Evolutionary conservation across 2,329 filamentous ascomycete species (phyloP).

Genomic region (Herpotrichia juniperi): DNA sequence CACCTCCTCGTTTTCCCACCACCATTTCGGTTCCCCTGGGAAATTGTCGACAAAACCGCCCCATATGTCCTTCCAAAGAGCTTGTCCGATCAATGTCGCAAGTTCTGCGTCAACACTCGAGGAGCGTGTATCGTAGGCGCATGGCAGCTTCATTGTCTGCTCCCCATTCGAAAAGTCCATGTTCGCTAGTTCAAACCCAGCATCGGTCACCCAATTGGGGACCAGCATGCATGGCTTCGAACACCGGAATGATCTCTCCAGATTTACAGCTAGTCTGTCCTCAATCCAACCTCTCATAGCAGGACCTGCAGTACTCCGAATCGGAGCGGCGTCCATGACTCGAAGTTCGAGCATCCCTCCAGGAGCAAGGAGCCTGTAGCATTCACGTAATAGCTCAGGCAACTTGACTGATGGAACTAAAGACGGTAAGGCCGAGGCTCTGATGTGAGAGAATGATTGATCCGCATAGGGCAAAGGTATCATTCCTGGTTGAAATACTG

Average conservation of each 20-base stretch:
- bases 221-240: constrained; percentile 65
- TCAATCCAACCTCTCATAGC: constrained; percentile 67
- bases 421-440: constrained; percentile 59
- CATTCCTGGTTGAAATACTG: constrained; percentile 40
- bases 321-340: constrained; percentile 67
- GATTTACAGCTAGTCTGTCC: constrained; percentile 63
- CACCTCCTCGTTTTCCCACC: constrained; percentile 48
- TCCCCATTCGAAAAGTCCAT: constrained; percentile 18
- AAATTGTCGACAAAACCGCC: constrained; percentile 41
- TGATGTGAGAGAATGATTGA: constrained; percentile 44
- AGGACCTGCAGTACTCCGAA: constrained; percentile 62
- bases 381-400: constrained; percentile 61
- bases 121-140: constrained; percentile 27
- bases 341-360: constrained; percentile 65
- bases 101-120: constrained; percentile 38
- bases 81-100: constrained; percentile 38
- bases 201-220: constrained; percentile 64
- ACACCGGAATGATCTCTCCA: constrained; percentile 65
- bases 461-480: constrained; percentile 59
- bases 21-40: constrained; percentile 39
- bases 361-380: constrained; percentile 61
- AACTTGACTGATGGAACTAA: constrained; percentile 64
- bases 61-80: constrained; percentile 47
- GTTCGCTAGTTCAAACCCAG: constrained; percentile 50
- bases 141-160: constrained; percentile 35